phyloP scores from a whole-genome alignment of 805 yeast genomes.

The Cyberlindnera maclurae region DNA sequence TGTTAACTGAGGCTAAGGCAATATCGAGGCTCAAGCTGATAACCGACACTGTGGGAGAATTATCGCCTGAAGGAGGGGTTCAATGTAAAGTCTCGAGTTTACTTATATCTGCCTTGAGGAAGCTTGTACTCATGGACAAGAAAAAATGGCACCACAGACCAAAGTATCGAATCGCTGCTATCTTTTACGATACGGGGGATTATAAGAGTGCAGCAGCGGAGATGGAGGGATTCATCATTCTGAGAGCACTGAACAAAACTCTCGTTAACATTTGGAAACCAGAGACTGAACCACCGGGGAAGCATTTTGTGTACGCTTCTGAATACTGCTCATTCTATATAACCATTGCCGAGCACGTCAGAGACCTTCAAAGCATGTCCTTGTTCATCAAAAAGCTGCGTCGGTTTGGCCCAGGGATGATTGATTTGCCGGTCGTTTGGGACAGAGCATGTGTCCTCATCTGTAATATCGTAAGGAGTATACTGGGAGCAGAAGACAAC shows the following conservation, averaged over 20 bases:
- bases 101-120: slow-evolving; percentile 41
- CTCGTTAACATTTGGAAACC: slow-evolving; percentile 91
- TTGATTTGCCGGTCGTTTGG: slow-evolving; percentile 58
- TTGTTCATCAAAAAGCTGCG: slow-evolving; percentile 68
- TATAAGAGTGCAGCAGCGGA: slow-evolving; percentile 51
- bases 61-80: slow-evolving; percentile 13
- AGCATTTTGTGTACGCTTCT: slow-evolving; percentile 73
- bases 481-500: slow-evolving; percentile 34
- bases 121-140: slow-evolving; percentile 54
- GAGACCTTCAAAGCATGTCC: slow-evolving; percentile 54
- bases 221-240: slow-evolving; percentile 53
- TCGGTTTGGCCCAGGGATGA: slow-evolving; percentile 70
- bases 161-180: slow-evolving; percentile 58
- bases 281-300: slow-evolving; percentile 85
- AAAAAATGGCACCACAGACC: slow-evolving; percentile 93
- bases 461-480: slow-evolving; percentile 43
- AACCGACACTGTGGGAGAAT: slow-evolving; percentile 19
- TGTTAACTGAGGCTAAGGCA: slow-evolving; percentile 33
- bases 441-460: slow-evolving; percentile 48
- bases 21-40: slow-evolving; percentile 30
- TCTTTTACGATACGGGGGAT: slow-evolving; percentile 47
- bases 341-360: slow-evolving; percentile 41
- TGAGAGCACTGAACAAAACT: slow-evolving; percentile 62
- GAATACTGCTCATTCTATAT: slow-evolving; percentile 63
- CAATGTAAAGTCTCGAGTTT: slow-evolving; percentile 25